Conservation (phyloP, 2,329 filamentous ascomycete species). For the Cordyceps cateniannulata region DNA sequence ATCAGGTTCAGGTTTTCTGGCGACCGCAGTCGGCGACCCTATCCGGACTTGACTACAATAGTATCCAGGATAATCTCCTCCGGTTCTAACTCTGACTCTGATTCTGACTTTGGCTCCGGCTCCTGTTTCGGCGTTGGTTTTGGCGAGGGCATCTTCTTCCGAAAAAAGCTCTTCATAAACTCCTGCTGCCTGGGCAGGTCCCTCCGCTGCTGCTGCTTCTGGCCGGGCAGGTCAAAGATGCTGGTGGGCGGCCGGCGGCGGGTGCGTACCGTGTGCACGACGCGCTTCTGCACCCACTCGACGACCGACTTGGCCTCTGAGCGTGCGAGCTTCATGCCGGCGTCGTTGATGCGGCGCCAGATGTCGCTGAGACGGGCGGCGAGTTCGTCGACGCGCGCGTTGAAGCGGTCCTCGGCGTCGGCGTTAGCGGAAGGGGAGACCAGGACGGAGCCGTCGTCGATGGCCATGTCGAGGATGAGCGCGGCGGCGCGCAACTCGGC, state of each 20-base stretch:
- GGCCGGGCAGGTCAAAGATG: slow-evolving; percentile 37
- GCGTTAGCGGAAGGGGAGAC: slow-evolving; percentile 19
- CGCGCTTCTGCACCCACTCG: slow-evolving; percentile 66
- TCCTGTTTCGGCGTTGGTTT: not conserved
- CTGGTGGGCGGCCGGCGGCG: slow-evolving; percentile 47
- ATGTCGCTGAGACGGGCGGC: slow-evolving; percentile 51
- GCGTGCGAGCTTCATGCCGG: slow-evolving; percentile 63
- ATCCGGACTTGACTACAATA: slow-evolving; percentile 17
- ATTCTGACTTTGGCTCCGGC: not conserved
- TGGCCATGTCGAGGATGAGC: slow-evolving; percentile 64
- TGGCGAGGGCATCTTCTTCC: slow-evolving; percentile 18
- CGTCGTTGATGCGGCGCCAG: slow-evolving; percentile 61
- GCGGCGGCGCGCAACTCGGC: slow-evolving; percentile 58
- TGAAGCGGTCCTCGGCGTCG: slow-evolving; percentile 48
- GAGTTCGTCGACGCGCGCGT: slow-evolving; percentile 63
- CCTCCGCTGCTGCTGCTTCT: slow-evolving; percentile 26
- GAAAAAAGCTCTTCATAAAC: slow-evolving; percentile 44
- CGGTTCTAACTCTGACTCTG: not conserved
- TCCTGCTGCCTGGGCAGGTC: slow-evolving; percentile 38
- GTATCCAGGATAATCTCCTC: slow-evolving; percentile 13
- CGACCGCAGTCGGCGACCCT: not conserved
- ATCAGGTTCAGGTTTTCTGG: not conserved
- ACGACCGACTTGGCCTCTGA: slow-evolving; percentile 72
- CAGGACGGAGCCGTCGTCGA: slow-evolving; percentile 53
- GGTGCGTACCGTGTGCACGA: slow-evolving; percentile 65